Percentiles rank a stretch among this genome's conserved stretches.
These are phyloP conservation scores for Salix udensis DNA, from an alignment of 345 rosid species.

Conservation along the genomic window DNA sequence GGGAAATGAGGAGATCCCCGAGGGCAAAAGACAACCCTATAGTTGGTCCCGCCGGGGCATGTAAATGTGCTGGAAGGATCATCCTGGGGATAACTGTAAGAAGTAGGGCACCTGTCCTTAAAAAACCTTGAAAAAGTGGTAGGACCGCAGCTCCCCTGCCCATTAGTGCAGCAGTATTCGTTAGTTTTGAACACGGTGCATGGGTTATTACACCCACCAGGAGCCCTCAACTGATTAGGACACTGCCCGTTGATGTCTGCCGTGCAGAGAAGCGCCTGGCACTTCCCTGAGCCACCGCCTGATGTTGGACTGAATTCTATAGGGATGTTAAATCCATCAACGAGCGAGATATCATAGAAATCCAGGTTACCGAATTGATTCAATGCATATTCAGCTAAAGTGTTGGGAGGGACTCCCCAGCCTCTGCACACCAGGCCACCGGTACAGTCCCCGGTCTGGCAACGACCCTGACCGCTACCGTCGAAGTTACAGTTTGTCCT, in stretches of 20 bases:
- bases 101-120: slow-evolving; percentile 22
- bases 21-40: not conserved
- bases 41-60: not conserved
- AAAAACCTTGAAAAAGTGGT: slow-evolving; percentile 19
- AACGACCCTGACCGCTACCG: slow-evolving; percentile 9
- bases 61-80: not conserved
- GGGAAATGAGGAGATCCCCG: not conserved
- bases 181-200: slow-evolving; percentile 20
- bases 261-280: not conserved
- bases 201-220: slow-evolving; percentile 22
- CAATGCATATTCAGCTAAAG: not conserved
- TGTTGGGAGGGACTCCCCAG: not conserved
- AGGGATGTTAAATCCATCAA: too few species aligned
- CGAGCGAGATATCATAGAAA: too few species aligned
- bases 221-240: slow-evolving; percentile 14
- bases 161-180: slow-evolving; percentile 21
- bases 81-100: slow-evolving; percentile 15
- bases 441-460: slow-evolving; percentile 19
- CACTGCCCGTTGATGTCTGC: slow-evolving; percentile 13
- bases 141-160: slow-evolving; percentile 15
- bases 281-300: not conserved
- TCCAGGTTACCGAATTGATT: not conserved
- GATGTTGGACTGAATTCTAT: not conserved
- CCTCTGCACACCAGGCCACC: slow-evolving; percentile 8
- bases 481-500: slow-evolving; percentile 20